These are phyloP conservation scores for Camellia lanceoleosa DNA, from an alignment of 148 eudicot genomes.

Conservation along the genomic window DNA sequence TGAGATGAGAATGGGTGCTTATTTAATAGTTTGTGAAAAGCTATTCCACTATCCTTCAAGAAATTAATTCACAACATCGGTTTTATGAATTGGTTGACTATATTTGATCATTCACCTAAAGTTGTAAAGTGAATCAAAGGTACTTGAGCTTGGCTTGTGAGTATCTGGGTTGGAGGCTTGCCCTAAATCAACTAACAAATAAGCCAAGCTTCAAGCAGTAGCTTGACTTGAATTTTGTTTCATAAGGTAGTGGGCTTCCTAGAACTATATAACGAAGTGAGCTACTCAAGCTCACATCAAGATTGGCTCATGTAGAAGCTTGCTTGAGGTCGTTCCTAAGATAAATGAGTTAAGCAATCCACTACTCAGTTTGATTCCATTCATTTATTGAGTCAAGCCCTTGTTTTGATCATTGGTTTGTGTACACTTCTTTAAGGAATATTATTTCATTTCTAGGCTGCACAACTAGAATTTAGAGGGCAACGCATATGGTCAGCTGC, in stretches of 20 bases:
- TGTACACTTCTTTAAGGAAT: neutral
- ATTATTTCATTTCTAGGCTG: constrained; percentile 38
- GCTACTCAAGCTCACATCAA: neutral
- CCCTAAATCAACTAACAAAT: neutral
- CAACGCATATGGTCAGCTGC: constrained; percentile 81
- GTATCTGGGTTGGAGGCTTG: neutral
- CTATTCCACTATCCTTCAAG: neutral
- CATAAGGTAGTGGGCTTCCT: neutral
- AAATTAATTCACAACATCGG: neutral
- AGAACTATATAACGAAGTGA: neutral
- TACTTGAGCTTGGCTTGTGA: neutral
- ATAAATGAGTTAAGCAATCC: neutral
- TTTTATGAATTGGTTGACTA: neutral
- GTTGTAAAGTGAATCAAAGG: neutral
- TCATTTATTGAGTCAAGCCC: neutral
- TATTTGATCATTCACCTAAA: neutral
- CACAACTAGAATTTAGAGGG: constrained; percentile 73
- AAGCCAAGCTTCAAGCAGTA: neutral
- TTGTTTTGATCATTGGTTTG: neutral
- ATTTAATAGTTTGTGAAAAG: neutral
- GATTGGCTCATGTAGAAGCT: neutral
- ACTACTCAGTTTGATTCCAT: neutral
- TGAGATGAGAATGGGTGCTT: neutral
- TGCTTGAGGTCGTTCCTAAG: neutral
- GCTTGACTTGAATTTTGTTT: neutral